Base-by-base conservation (phyloP, 2,329 filamentous ascomycete species). In the Tympanopsis confertula region DNA sequence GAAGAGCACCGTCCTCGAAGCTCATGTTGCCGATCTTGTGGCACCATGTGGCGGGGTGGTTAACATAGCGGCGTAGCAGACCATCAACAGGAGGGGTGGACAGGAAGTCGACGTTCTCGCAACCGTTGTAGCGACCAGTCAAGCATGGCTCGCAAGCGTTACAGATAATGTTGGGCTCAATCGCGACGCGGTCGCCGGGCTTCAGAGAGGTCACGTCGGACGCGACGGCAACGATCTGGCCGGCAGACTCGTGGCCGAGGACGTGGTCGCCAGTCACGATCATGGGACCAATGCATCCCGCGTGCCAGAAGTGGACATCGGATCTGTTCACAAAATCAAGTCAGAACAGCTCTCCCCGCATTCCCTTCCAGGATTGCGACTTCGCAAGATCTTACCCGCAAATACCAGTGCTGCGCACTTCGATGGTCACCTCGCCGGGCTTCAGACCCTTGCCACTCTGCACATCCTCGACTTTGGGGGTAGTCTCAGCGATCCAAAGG, bases 271-370 rank as follows among this genome's bases (percentile, higher is more conserved):
- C 83, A 47, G 74, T 73, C 35, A 96, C 89, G 45, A 95, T 81
- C 88, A 95, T 95, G 48, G 88, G 88, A 19, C 89, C 89, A 55
- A 96, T 96, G 65, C 84, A 85, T 47, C 89, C 89, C 36, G 83
- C 82, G 56, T 93, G 86, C 89, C 89, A 96, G 68, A 96, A 96
- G 65, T 96, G 89, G 40, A 96, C 81, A 60, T 95, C 88, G 42
- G 86, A 94, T 41, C 85, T 89, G 50, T 35, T 28, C 35, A 10
- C 30, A 42, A n/a, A 45, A 43, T 52, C 24, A 50, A 40, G 26
- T 44, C 35, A 29, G 29, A 30, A 26, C 14, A 24, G 38, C 37
- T 40, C 18, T 35, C 32, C 17, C 14, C 15, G 36, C 35, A n/a
- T 17, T 13, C 17, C 20, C 5, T n/a, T 20, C n/a, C 7, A 18